phyloP scores from a whole-genome alignment of 1,139 yeast species.

The Torulaspora globosa region DNA sequence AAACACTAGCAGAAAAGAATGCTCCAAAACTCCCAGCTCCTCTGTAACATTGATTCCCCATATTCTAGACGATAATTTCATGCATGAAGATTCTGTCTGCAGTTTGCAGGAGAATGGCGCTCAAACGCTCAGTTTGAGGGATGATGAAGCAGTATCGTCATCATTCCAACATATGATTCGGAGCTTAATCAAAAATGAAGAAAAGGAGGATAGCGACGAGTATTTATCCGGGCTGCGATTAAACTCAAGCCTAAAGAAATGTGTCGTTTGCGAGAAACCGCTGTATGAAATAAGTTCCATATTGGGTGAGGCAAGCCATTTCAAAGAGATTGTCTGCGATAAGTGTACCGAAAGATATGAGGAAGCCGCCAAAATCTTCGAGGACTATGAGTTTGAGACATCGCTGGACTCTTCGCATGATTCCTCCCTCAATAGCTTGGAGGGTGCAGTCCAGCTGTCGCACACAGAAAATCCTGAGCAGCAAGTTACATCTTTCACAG shows the following conservation, averaged over 20 bases:
- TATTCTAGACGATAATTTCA: constrained; percentile 7
- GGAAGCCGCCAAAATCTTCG: constrained; percentile 43
- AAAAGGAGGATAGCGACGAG: constrained; percentile 19
- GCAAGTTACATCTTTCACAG: constrained; percentile 3
- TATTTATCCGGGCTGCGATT: constrained; percentile 24
- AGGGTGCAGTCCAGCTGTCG: constrained; percentile 9
- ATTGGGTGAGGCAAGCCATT: constrained; percentile 31
- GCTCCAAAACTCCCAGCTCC: constrained; percentile 9
- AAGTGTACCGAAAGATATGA: constrained; percentile 60
- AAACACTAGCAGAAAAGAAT: constrained; percentile 8
- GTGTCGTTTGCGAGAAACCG: constrained; percentile 65
- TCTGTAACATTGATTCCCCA: constrained; percentile 14
- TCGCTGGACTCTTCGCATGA: constrained; percentile 23
- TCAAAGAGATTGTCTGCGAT: constrained; percentile 58
- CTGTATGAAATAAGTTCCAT: constrained; percentile 58
- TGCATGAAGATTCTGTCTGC: constrained; percentile 2
- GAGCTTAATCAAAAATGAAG: constrained; percentile 19
- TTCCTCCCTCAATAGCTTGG: constrained; percentile 11
- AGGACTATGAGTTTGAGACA: constrained; percentile 35
- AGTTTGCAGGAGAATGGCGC: constrained; percentile 6
- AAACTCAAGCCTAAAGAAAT: constrained; percentile 43
- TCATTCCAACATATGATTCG: constrained; percentile 19
- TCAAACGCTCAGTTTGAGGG: constrained; percentile 3
- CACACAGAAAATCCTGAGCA: background rate
- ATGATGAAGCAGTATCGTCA: constrained; percentile 9